phyloP scores from a whole-genome alignment of 2,329 filamentous ascomycete species.

The Emergomyces africanus region DNA sequence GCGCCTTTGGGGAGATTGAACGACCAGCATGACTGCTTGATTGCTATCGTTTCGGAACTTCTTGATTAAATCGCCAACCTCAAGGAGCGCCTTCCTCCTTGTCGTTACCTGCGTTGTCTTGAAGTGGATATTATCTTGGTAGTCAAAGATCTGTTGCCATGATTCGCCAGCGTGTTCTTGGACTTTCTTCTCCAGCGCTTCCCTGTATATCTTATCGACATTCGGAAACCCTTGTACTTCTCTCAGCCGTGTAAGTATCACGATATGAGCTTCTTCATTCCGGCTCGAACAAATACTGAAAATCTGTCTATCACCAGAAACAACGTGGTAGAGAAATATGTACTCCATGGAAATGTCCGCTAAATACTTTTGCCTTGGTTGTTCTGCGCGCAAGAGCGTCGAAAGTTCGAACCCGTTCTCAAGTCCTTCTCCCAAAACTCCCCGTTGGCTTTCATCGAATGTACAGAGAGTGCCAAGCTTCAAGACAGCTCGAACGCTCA shows the following conservation, averaged over 20 bases:
- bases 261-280: slow-evolving; percentile 65
- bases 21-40: slow-evolving; percentile 67
- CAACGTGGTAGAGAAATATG: slow-evolving; percentile 86
- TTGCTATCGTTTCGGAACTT: slow-evolving; percentile 78
- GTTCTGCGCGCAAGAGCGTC: slow-evolving; percentile 54
- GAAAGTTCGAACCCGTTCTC: slow-evolving; percentile 87
- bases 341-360: slow-evolving; percentile 63
- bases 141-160: slow-evolving; percentile 71
- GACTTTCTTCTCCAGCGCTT: slow-evolving; percentile 52
- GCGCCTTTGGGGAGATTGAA: slow-evolving; percentile 78
- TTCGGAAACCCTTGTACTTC: slow-evolving; percentile 84
- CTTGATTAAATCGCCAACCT: slow-evolving; percentile 77
- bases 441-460: slow-evolving; percentile 80
- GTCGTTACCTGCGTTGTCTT: slow-evolving; percentile 81
- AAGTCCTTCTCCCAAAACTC: slow-evolving; percentile 81
- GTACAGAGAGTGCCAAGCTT: slow-evolving; percentile 85
- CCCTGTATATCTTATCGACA: slow-evolving; percentile 73
- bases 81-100: slow-evolving; percentile 73
- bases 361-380: slow-evolving; percentile 61
- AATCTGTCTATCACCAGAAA: slow-evolving; percentile 78
- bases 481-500: slow-evolving; percentile 75
- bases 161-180: slow-evolving; percentile 52
- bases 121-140: slow-evolving; percentile 77
- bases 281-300: slow-evolving; percentile 87
- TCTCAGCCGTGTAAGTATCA: slow-evolving; percentile 72